Percentiles rank a stretch among this genome's conserved stretches.
phyloP scores from a whole-genome alignment of 805 yeast species.

The Candida suzukii region DNA sequence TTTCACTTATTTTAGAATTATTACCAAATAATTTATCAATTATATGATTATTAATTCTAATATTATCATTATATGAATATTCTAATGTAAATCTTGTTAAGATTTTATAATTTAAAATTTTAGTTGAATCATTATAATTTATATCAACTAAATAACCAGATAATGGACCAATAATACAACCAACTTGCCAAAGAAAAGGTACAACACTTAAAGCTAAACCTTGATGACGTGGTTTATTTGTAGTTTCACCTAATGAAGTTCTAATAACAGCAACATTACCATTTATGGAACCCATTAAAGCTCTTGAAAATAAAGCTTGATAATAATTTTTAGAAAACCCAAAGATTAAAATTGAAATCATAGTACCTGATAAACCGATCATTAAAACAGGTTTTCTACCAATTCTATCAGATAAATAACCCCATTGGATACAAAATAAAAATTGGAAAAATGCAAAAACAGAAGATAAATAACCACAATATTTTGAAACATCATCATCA shows the following conservation, averaged over 20 bases:
- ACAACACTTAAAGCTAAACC: slow-evolving; percentile 55
- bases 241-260: slow-evolving; percentile 56
- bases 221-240: slow-evolving; percentile 49
- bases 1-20: too few relatives aligned
- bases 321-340: slow-evolving; percentile 49
- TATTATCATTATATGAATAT: neutral
- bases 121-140: slow-evolving; percentile 4
- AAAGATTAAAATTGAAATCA: slow-evolving; percentile 37
- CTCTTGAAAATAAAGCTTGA: slow-evolving; percentile 47
- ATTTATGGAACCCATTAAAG: slow-evolving; percentile 48
- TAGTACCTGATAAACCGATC: slow-evolving; percentile 46
- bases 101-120: neutral
- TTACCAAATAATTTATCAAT: neutral
- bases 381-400: slow-evolving; percentile 52
- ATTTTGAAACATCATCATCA: slow-evolving; percentile 46
- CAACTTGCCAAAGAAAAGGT: slow-evolving; percentile 57
- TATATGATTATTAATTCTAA: neutral
- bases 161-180: slow-evolving; percentile 55
- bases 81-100: neutral
- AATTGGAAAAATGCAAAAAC: slow-evolving; percentile 58
- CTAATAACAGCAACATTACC: slow-evolving; percentile 63
- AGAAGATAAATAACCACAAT: slow-evolving; percentile 56
- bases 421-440: slow-evolving; percentile 55
- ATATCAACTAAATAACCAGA: slow-evolving; percentile 31
- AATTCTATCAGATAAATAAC: slow-evolving; percentile 41